phyloP scores from a whole-genome alignment of 768 basidiomycete species.

The Kwoniella sp. region DNA sequence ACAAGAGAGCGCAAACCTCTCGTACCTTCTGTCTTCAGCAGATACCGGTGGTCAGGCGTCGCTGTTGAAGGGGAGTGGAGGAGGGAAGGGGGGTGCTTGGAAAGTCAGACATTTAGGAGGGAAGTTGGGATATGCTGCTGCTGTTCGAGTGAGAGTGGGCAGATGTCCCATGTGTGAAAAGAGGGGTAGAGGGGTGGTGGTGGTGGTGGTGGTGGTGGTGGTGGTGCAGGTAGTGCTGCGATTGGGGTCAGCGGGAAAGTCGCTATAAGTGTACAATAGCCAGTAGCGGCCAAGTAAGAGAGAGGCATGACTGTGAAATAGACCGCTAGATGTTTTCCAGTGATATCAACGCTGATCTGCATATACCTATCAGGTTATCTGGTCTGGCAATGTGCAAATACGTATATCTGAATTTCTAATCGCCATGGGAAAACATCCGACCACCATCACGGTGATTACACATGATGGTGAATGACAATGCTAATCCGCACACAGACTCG shows the following conservation, averaged over 20 bases:
- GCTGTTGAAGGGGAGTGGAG: conserved; percentile 14
- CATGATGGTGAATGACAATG: no score
- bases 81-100: conserved; percentile 9
- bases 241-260: not conserved
- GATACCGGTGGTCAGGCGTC: conserved; percentile 52
- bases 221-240: not conserved
- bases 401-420: no score
- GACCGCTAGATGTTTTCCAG: no score
- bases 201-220: not conserved
- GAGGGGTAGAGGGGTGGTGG: conserved; percentile 3
- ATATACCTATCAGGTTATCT: no score
- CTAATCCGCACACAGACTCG: no score
- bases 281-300: no score
- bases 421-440: no score
- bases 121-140: conserved; percentile 77
- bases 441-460: no score
- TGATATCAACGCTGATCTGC: no score
- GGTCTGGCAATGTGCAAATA: no score
- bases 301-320: no score
- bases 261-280: not conserved
- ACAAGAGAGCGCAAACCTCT: conserved; percentile 63
- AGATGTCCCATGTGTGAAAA: conserved; percentile 75
- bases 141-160: conserved; percentile 67
- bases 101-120: conserved; percentile 58
- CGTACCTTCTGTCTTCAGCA: conserved; percentile 57